Evolutionary conservation across 228 moss, liverwort and hornwort genomes (phyloP), one percentile per base, ranked within the genome.

Genomic region (Sphagnum fallax): DNA sequence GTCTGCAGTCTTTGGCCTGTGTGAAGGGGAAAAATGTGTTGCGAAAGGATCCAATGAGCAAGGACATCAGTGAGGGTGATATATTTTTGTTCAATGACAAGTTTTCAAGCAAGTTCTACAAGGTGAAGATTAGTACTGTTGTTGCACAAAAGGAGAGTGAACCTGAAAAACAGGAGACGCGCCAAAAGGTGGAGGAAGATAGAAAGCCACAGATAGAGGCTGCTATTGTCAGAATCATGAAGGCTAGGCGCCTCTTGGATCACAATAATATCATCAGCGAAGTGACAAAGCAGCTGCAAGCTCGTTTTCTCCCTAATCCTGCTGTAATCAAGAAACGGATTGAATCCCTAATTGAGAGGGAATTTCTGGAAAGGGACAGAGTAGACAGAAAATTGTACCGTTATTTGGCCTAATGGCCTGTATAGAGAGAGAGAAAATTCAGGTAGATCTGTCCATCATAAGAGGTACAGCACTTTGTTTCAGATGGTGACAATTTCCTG

Each of bases 171-270:
- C 94, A 95, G 74, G 94, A 95, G 77, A 95, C 94, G 50, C 88
- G 94, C 49, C 92, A 95, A 77, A 95, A 92, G 72, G 94, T 95
- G 66, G 94, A 95, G 71, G 94, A 95, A 72, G 94, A 95, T 72
- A 90, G 92, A 78, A 95, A 92, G 76, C 94, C 94, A 47, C 91
- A 95, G 84, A 95, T 95, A 67, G 92, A 95, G 76, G 94, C 92
- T 63, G 94, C 94, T 51, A 87, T 95, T 53, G 94, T 95, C 75
- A 86, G 94, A 82, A 95, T 92, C 72, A 95, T 95, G 94, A 95
- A 95, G 83, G 90, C 91, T 5, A 92, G 94, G 69, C 88, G 92
- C 15, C 89, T 90, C 12, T 78, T 95, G 62, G 92, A 92, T 63
- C 94, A 95, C 85, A 95, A 95, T 62, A 95, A 95, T 65, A 95